Evolutionary conservation across 2,329 filamentous ascomycete species (phyloP), one percentile per base, ranked within the genome.

Genomic region (Apiospora pterosperma): DNA sequence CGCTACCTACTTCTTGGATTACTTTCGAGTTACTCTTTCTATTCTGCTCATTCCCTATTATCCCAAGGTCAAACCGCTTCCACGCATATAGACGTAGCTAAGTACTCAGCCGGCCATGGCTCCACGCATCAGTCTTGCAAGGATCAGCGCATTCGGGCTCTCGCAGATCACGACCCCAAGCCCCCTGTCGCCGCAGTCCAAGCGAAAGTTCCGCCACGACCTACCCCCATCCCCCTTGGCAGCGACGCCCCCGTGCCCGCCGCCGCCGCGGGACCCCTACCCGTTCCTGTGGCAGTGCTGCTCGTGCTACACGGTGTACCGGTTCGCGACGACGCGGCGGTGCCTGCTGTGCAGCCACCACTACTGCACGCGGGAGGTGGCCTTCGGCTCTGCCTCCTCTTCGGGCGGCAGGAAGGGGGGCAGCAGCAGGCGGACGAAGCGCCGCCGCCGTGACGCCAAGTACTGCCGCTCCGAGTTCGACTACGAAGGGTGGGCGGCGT

Each of bases 251-350:
- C 12, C 19, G 19, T 28, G n/a, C 14, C 71, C 67, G 4, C 70
- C 62, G n/a, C 75, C 66, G 2, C 69, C 70, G 7, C 69, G 67
- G 23, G 70, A 55, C 23, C 67, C 76, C 11, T 79, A 4, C 44
- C 44, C 44, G 2, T 52, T 75, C 76, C 61, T 77, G 12, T 78
- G 77, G 77, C 72, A 74, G 16, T 79, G 77, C 63, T 76, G 77
- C 62, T 64, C 67, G 5, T 79, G 77, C 62, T 58, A 63, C 4
- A 71, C 64, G 0, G 61, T 71, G 10, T 78, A 77, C 65, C 67
- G 66, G 0, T 69, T 79, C 8, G 72, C 72, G 5, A 74, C 73
- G 48, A 78, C 77, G 2, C 70, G 76, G 0, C 71, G 76, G 4
- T 79, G 77, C 63, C 71, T 79, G 1, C 66, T 68, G 25, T 75